Conservation (phyloP, 352 stramenopile genomes). For the Phytophthora ohioensis region DNA sequence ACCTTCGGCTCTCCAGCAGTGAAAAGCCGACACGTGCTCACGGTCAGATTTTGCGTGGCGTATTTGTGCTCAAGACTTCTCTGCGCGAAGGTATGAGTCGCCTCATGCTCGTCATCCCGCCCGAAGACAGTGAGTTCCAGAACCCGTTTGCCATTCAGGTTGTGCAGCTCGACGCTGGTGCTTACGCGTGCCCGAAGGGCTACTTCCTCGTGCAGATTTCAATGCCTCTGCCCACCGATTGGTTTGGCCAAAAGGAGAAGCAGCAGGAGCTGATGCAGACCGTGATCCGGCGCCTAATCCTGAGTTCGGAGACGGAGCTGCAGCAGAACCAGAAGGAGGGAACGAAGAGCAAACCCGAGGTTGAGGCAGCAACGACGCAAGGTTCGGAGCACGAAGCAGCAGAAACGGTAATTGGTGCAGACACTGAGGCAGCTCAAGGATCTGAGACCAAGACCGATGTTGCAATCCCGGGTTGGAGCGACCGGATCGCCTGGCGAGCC, state of each 20-base stretch:
- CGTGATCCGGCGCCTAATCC: slow-evolving; percentile 44
- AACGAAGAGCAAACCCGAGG: slow-evolving; percentile 9
- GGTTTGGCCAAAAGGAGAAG: slow-evolving; percentile 44
- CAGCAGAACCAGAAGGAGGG: slow-evolving; percentile 9
- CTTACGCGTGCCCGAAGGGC: slow-evolving; percentile 68
- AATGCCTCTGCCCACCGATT: slow-evolving; percentile 57
- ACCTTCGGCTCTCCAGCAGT: slow-evolving; percentile 26
- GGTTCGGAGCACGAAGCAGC: too few relatives aligned
- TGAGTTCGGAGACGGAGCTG: slow-evolving; percentile 32
- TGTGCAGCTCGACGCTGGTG: slow-evolving; percentile 74
- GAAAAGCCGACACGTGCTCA: slow-evolving; percentile 20
- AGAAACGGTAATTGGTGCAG: neutral
- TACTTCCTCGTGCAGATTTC: slow-evolving; percentile 75
- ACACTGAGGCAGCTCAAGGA: neutral
- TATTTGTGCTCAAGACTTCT: slow-evolving; percentile 61
- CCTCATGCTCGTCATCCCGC: slow-evolving; percentile 75
- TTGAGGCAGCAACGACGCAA: neutral
- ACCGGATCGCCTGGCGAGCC: slow-evolving; percentile 58
- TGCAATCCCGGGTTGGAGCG: slow-evolving; percentile 15
- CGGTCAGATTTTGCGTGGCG: slow-evolving; percentile 60
- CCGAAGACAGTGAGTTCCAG: slow-evolving; percentile 53
- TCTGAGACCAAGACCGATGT: neutral
- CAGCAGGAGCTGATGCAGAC: slow-evolving; percentile 49
- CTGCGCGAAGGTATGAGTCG: slow-evolving; percentile 55
- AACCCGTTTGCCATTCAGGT: slow-evolving; percentile 78